Percentiles rank a stretch among this genome's conserved stretches.
These are phyloP conservation scores for Leccinum subrobustum DNA, from an alignment of 1,284 basidiomycete species.

Conservation along the genomic window DNA sequence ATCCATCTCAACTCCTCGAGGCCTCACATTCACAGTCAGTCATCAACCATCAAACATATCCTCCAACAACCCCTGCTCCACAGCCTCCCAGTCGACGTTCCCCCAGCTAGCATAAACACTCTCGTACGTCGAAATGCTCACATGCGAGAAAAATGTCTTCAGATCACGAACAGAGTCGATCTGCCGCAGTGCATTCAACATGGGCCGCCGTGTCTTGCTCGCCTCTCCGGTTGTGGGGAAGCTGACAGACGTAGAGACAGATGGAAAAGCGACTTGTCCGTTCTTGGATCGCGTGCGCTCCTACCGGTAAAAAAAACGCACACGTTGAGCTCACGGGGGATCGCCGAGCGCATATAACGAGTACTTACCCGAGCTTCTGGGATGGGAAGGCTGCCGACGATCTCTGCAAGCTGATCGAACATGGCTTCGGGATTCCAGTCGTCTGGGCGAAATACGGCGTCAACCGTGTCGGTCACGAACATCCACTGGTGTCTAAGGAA, in stretches of 20 bases:
- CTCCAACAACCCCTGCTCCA: slow-evolving; percentile 75
- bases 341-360: background rate
- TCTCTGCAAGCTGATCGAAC: slow-evolving; percentile 88
- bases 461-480: slow-evolving; percentile 96
- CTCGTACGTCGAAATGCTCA: slow-evolving; percentile 88
- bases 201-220: slow-evolving; percentile 65
- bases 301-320: slow-evolving; percentile 6
- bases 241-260: slow-evolving; percentile 24
- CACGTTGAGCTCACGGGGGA: background rate
- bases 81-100: slow-evolving; percentile 82
- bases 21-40: background rate
- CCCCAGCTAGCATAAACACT: slow-evolving; percentile 80
- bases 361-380: slow-evolving; percentile 40
- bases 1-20: too few relatives aligned
- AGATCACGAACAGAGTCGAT: slow-evolving; percentile 83
- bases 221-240: slow-evolving; percentile 30
- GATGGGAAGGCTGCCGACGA: slow-evolving; percentile 63
- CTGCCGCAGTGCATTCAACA: slow-evolving; percentile 64
- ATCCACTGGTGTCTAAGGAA: slow-evolving; percentile 91
- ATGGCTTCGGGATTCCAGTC: slow-evolving; percentile 84
- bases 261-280: slow-evolving; percentile 18
- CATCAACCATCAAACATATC: slow-evolving; percentile 86
- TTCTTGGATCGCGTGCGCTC: slow-evolving; percentile 31
- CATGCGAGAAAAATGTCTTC: slow-evolving; percentile 82
- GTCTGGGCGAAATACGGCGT: slow-evolving; percentile 88